These are phyloP conservation scores for Astrocystis sublimbata DNA, from an alignment of 495 filamentous ascomycete genomes.

Conservation along the genomic window DNA sequence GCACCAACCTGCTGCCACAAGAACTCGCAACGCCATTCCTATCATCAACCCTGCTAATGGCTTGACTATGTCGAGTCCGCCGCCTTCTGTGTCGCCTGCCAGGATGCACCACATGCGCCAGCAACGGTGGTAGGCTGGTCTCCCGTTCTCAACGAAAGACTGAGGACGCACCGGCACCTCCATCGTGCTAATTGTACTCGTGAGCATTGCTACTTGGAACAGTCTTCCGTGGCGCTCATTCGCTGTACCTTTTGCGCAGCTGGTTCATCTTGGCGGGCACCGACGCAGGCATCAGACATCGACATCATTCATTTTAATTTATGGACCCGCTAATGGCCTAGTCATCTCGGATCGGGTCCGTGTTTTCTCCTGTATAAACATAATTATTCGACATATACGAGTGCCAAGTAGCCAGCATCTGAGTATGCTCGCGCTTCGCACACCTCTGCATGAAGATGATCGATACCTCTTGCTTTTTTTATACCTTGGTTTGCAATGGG, in stretches of 20 bases:
- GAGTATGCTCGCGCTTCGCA: conserved; percentile 26
- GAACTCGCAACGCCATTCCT: conserved; percentile 92
- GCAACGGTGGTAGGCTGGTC: conserved; percentile 49
- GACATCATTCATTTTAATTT: conserved; percentile 29
- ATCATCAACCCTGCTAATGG: conserved; percentile 97
- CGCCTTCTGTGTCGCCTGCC: conserved; percentile 82
- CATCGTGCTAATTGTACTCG: conserved; percentile 25
- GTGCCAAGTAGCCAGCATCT: conserved; percentile 27
- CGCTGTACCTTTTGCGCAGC: conserved; percentile 27
- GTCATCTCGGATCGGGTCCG: conserved; percentile 22
- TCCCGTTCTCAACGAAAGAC: conserved; percentile 28
- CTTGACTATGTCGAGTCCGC: conserved; percentile 84
- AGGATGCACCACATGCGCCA: conserved; percentile 69
- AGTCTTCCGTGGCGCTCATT: conserved; percentile 30
- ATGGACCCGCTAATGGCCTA: conserved; percentile 27
- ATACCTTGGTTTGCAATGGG: conserved; percentile 28
- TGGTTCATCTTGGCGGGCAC: conserved; percentile 37
- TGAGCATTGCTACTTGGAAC: conserved; percentile 34
- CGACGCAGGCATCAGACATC: conserved; percentile 36
- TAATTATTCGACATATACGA: conserved; percentile 39
- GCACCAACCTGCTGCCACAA: conserved; percentile 83
- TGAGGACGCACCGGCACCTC: conserved; percentile 28
- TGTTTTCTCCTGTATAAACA: conserved; percentile 38
- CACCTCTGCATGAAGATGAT: conserved; percentile 35
- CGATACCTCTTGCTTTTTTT: conserved; percentile 38